Evolutionary conservation across 331 rosid species (phyloP).

Genomic region (Prunus yedoensis): DNA sequence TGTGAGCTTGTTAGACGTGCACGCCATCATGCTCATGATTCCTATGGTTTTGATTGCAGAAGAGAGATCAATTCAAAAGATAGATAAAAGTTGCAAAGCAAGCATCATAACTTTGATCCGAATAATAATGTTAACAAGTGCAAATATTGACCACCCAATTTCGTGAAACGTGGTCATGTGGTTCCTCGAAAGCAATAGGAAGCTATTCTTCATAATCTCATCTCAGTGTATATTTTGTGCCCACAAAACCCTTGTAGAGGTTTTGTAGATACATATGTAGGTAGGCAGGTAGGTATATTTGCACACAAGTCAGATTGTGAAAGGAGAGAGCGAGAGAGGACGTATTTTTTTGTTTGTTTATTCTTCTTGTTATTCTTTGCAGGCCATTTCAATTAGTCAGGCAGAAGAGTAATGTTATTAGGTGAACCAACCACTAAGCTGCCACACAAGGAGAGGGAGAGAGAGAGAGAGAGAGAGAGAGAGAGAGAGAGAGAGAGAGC

Average conservation of each 20-base stretch:
- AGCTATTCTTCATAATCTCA: background rate
- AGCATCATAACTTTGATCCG: background rate
- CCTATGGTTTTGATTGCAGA: conserved; percentile 1
- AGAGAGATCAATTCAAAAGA: background rate
- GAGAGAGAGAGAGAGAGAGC: background rate
- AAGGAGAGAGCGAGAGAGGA: too few relatives aligned
- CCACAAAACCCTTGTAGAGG: background rate
- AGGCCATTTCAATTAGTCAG: background rate
- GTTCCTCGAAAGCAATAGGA: background rate
- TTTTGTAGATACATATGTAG: background rate
- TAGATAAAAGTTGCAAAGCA: background rate
- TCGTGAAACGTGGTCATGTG: conserved; percentile 6
- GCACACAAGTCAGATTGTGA: too few relatives aligned
- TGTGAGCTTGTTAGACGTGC: conserved; percentile 13
- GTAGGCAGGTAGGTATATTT: too few relatives aligned
- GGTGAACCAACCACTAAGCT: background rate
- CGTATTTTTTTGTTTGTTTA: background rate
- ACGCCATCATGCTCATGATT: conserved; percentile 9
- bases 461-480: background rate
- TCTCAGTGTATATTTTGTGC: too few relatives aligned
- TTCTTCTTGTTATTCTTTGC: background rate
- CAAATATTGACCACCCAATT: conserved; percentile 3
- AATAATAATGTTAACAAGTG: background rate
- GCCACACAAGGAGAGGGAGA: background rate
- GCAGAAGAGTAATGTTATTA: background rate